Percentiles rank a stretch among this genome's conserved stretches.
phyloP scores from a whole-genome alignment of 208 protist species.

The Leishmania tropica region DNA sequence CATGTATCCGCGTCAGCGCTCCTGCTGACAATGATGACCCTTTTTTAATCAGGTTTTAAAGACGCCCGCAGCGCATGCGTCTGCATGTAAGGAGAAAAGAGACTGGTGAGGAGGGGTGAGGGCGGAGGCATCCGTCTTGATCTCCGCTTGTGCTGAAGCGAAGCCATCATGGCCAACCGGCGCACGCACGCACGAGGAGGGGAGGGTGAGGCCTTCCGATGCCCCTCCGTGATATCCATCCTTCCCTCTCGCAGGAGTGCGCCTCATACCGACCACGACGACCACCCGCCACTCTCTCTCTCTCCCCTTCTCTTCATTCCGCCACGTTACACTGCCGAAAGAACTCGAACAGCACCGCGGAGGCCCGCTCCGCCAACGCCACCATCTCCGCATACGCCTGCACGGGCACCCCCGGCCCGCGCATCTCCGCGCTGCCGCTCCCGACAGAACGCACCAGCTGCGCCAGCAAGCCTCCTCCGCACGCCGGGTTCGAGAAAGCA shows the following conservation, averaged over 20 bases:
- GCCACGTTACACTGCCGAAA: constrained; percentile 78
- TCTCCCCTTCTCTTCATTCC: constrained; percentile 16
- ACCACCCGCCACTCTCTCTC: not conserved
- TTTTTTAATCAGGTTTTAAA: not conserved
- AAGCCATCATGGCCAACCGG: not conserved
- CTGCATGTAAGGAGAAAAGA: not conserved
- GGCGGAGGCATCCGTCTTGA: not conserved
- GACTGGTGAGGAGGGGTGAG: too few relatives aligned
- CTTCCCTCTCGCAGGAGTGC: not conserved
- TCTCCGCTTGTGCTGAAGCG: not conserved
- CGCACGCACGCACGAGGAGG: not conserved
- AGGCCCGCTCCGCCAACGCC: constrained; percentile 59
- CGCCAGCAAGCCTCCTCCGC: constrained; percentile 51
- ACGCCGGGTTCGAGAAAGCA: constrained; percentile 64
- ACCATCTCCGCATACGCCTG: constrained; percentile 53
- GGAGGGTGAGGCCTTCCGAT: not conserved
- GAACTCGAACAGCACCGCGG: constrained; percentile 67
- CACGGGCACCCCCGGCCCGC: constrained; percentile 4
- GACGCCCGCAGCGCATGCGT: too few relatives aligned
- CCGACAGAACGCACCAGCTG: constrained; percentile 36
- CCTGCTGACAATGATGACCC: not conserved
- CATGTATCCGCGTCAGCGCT: not conserved
- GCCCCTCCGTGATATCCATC: not conserved
- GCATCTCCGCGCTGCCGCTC: not conserved
- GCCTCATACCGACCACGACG: not conserved